These are phyloP conservation scores for Omphalotus olearius DNA, from an alignment of 1,284 basidiomycete genomes.

Conservation along the genomic window DNA sequence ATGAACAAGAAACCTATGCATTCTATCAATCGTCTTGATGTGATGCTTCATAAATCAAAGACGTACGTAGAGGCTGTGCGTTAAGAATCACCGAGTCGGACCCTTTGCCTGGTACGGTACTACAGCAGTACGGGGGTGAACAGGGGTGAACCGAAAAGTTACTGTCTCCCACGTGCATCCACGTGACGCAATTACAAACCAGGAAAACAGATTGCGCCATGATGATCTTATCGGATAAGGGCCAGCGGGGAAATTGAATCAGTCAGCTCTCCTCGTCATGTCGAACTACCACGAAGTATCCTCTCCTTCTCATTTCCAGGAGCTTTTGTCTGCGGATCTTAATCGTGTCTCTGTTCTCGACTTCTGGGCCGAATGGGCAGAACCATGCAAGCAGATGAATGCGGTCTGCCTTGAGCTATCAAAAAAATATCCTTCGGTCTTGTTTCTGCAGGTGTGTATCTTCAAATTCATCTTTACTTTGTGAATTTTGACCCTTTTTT, in stretches of 20 bases:
- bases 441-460: conserved; percentile 66
- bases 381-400: conserved; percentile 87
- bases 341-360: conserved; percentile 79
- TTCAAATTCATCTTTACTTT: too few relatives aligned
- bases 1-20: too few relatives aligned
- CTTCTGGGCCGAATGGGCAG: conserved; percentile 94
- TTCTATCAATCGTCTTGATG: too few relatives aligned
- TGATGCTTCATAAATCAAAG: too few relatives aligned
- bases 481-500: not conserved
- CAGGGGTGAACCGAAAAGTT: too few relatives aligned
- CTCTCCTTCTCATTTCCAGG: conserved; percentile 72
- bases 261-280: conserved; percentile 14
- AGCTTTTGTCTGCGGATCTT: conserved; percentile 72
- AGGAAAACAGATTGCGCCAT: conserved; percentile 3
- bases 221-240: conserved; percentile 6
- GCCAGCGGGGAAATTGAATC: not conserved
- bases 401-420: conserved; percentile 69
- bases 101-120: too few relatives aligned
- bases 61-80: too few relatives aligned
- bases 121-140: too few relatives aligned
- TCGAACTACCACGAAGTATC: conserved; percentile 53
- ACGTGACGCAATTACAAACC: not conserved
- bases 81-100: too few relatives aligned
- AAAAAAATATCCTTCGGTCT: conserved; percentile 61
- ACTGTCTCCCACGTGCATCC: too few relatives aligned